These are phyloP conservation scores for Rutstroemia sp. DNA, from an alignment of 2,329 filamentous ascomycete species.

Conservation along the genomic window DNA sequence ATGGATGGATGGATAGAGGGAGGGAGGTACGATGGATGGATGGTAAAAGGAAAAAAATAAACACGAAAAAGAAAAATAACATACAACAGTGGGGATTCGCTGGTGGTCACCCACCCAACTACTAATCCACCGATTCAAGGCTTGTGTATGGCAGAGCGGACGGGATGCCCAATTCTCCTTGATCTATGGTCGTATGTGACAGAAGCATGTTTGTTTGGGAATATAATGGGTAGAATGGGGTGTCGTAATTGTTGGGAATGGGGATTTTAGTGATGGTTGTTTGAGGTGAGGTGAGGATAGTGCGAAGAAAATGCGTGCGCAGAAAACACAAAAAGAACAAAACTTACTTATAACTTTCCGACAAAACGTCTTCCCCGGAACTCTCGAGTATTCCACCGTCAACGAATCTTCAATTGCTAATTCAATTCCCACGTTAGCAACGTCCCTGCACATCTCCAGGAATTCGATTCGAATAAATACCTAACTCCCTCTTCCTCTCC, in stretches of 20 bases:
- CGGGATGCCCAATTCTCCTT: background rate
- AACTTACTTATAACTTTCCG: constrained; percentile 65
- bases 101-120: too few species aligned
- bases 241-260: background rate
- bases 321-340: background rate
- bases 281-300: background rate
- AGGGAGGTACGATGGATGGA: too few species aligned
- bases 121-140: too few species aligned
- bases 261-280: background rate
- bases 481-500: constrained; percentile 41
- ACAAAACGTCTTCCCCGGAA: constrained; percentile 70
- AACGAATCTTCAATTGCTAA: constrained; percentile 59
- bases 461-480: constrained; percentile 14
- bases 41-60: too few species aligned
- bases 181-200: constrained; percentile 8
- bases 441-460: background rate
- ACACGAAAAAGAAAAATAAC: background rate
- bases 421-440: background rate
- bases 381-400: constrained; percentile 67
- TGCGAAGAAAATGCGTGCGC: background rate
- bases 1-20: background rate
- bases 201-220: fast-evolving
- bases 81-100: background rate
- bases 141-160: too few species aligned
- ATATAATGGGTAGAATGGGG: background rate